phyloP scores from a whole-genome alignment of 2,329 filamentous ascomycete genomes.

The Alternaria metachromatica region DNA sequence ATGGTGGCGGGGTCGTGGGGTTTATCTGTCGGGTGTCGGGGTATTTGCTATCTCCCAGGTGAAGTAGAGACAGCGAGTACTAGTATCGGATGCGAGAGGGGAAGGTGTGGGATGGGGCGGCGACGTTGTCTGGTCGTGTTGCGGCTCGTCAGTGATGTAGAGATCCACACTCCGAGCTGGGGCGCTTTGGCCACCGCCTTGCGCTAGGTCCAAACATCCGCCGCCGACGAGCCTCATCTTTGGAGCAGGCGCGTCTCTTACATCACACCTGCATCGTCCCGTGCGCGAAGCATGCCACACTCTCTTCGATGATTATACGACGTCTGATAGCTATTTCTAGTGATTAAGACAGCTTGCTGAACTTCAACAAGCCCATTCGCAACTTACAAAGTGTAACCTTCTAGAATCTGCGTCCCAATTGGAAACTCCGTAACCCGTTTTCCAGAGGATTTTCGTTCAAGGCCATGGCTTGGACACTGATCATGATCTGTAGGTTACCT shows the following conservation, averaged over 20 bases:
- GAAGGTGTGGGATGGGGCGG: conserved; percentile 9
- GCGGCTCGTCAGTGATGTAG: conserved; percentile 24
- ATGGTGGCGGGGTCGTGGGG: conserved; percentile 58
- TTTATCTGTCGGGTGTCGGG: not conserved
- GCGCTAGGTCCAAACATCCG: conserved; percentile 15
- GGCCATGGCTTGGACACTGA: conserved; percentile 64
- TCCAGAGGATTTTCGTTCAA: conserved; percentile 58
- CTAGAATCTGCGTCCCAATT: not conserved
- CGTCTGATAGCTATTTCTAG: not conserved
- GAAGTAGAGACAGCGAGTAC: not conserved
- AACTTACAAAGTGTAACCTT: not conserved
- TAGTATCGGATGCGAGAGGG: not conserved
- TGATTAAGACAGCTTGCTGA: not conserved
- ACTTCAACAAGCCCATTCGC: not conserved
- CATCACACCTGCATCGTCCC: not conserved
- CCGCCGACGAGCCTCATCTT: conserved; percentile 19
- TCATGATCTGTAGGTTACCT: conserved; percentile 58
- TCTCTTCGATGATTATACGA: not conserved
- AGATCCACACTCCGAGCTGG: conserved; percentile 13
- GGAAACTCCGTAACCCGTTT: conserved; percentile 57
- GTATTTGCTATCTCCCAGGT: not conserved
- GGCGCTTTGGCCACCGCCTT: conserved; percentile 14
- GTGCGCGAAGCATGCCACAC: not conserved
- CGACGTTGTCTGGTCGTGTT: conserved; percentile 24
- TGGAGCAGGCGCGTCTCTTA: not conserved